Percentiles rank a stretch among this genome's conserved stretches.
These are phyloP conservation scores for Stenogyne calaminthoides DNA, from an alignment of 305 asterid genomes.

Conservation along the genomic window DNA sequence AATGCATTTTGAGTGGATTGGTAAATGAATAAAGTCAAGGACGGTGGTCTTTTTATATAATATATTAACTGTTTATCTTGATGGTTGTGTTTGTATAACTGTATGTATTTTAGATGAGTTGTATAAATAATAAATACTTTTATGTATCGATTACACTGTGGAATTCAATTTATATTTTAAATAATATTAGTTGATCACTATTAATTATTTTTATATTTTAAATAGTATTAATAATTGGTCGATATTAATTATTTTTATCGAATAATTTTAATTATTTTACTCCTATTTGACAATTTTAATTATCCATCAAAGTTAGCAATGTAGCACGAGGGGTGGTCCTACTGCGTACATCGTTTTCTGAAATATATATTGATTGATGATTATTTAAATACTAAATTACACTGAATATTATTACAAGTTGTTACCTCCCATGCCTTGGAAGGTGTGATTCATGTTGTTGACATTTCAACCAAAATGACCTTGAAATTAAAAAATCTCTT, in stretches of 20 bases:
- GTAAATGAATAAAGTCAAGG: background rate
- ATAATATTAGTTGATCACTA: too few relatives aligned
- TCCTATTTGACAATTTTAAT: too few relatives aligned
- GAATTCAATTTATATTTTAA: too few relatives aligned
- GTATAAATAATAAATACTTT: too few relatives aligned
- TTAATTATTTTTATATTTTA: too few relatives aligned
- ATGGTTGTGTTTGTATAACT: too few relatives aligned
- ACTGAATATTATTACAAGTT: conserved; percentile 25
- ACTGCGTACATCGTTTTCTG: conserved; percentile 25
- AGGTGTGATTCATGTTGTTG: conserved; percentile 30
- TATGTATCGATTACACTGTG: too few relatives aligned
- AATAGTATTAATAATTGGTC: too few relatives aligned
- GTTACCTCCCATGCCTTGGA: conserved; percentile 26
- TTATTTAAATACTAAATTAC: background rate
- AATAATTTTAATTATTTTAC: too few relatives aligned
- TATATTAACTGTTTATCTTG: too few relatives aligned
- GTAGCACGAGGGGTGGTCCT: conserved; percentile 31
- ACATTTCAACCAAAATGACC: background rate
- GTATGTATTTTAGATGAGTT: too few relatives aligned
- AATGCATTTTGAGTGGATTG: background rate
- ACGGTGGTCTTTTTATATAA: background rate
- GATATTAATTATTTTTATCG: too few relatives aligned
- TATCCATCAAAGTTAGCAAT: background rate
- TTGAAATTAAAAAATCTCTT: background rate
- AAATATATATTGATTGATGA: background rate